Evolutionary conservation across 148 eudicot species (phyloP).

Genomic region (Agrostemma githago): DNA sequence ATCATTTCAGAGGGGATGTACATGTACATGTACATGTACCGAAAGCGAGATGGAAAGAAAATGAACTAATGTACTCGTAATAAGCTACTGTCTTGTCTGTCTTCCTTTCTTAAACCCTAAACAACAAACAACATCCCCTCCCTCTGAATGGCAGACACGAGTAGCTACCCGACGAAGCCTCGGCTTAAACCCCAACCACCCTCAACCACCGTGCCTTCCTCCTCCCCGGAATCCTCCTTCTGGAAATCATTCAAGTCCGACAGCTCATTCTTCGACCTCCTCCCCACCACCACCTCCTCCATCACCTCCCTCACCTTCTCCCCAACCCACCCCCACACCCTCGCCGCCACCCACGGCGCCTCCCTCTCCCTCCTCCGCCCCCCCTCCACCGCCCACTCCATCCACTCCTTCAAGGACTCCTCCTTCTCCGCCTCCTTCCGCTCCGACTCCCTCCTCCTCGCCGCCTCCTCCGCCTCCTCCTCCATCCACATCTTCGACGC

Average conservation of each 20-base stretch:
- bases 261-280: conserved; percentile 21
- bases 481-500: conserved; percentile 56
- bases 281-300: conserved; percentile 34
- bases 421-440: conserved; percentile 64
- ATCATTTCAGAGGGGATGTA: too few species aligned
- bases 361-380: conserved; percentile 47
- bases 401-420: conserved; percentile 51
- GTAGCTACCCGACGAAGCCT: conserved; percentile 48
- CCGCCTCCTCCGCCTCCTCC: conserved; percentile 56
- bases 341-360: conserved; percentile 68
- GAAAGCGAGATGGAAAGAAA: too few species aligned
- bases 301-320: conserved; percentile 63
- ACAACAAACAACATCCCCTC: too few species aligned
- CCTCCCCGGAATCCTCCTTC: conserved; percentile 51
- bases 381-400: conserved; percentile 36
- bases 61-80: too few species aligned
- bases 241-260: conserved; percentile 77
- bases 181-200: conserved; percentile 51
- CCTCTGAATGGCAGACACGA: conserved; percentile 12
- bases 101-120: too few species aligned
- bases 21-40: too few species aligned
- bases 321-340: conserved; percentile 45
- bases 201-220: neutral
- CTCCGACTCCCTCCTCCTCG: conserved; percentile 62
- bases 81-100: too few species aligned